These are phyloP conservation scores for Wickerhamomyces sydowiorum DNA, from an alignment of 805 yeast genomes.

Conservation along the genomic window DNA sequence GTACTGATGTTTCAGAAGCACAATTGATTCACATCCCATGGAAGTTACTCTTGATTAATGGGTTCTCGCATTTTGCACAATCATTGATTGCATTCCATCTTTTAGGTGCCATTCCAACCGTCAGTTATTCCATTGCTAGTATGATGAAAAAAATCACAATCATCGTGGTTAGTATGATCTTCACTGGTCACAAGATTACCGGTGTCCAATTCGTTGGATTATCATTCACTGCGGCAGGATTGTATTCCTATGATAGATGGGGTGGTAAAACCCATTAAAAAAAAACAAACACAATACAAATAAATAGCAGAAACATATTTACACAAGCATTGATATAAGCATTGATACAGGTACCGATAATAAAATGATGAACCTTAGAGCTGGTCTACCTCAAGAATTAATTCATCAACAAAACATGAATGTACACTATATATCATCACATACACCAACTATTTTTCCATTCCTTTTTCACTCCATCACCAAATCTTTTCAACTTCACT, in stretches of 20 bases:
- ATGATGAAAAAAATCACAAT: conserved; percentile 86
- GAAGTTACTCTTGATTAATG: conserved; percentile 55
- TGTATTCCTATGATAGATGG: conserved; percentile 62
- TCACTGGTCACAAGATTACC: conserved; percentile 46
- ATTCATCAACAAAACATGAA: too few species aligned
- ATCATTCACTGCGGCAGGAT: conserved; percentile 44
- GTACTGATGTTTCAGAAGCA: conserved; percentile 15
- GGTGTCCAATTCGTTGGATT: conserved; percentile 44
- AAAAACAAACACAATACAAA: background rate
- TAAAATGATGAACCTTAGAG: too few species aligned
- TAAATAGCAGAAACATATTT: too few species aligned
- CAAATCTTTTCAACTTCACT: too few species aligned
- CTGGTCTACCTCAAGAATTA: too few species aligned
- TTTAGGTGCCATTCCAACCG: conserved; percentile 75
- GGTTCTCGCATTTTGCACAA: conserved; percentile 73
- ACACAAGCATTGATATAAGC: too few species aligned
- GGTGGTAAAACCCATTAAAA: conserved; percentile 19
- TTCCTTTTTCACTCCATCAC: too few species aligned
- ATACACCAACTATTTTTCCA: too few species aligned
- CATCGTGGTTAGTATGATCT: conserved; percentile 69
- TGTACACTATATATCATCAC: too few species aligned
- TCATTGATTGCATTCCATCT: conserved; percentile 77
- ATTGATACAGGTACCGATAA: too few species aligned
- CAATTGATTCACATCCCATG: conserved; percentile 32
- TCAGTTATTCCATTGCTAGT: conserved; percentile 81